Evolutionary conservation across 768 basidiomycete genomes (phyloP), one percentile per base, ranked within the genome.

Genomic region (Symmetrospora coprosmae): DNA sequence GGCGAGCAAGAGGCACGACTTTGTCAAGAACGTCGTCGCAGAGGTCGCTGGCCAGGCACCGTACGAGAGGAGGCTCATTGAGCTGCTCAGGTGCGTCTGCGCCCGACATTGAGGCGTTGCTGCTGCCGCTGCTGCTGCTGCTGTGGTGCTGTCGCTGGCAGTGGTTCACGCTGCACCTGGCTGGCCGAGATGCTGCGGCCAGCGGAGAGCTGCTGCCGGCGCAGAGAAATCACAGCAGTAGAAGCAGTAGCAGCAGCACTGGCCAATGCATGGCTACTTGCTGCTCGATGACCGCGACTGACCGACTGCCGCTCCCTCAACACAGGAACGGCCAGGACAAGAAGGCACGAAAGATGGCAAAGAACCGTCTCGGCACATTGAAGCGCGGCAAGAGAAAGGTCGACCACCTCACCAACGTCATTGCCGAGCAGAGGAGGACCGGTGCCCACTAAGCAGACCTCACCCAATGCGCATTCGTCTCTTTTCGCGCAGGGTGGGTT

Each of bases 331-430:
- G 55, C 30, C 70, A 89, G 89, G 92, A 99, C 75, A 99, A 99
- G 83, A 96, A 92, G 77, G 92, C 92, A 62, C 81, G 89, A 75
- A 97, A 97, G 79, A 78, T 97, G 79, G 91, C 90, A 69, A 99
- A 99, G 84, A 96, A 92, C 80, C 84, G 92, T 89, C 84, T 99
- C 71, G 94, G 94, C 35, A 97, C 94, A n/a, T 81, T 97, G 68
- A 78, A 91, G 72, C 88, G 94, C 69, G 92, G 91, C 68, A 99
- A 97, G 78, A 84, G 89, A 78, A 99, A 99, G 81, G 75, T 99
- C 73, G 94, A 99, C 76, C 92, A 99, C 77, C 82, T 99, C 68
- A 78, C 83, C 63, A 81, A 71, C 55, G 82, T 96, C 72, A 92
- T 99, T 78, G 74, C 75, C 66, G 75, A 75, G 71, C 71, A 74